Evolutionary conservation across 139 green algal species (phyloP), one percentile per base, ranked within the genome.

Genomic region (Zygnema circumcarinatum): DNA sequence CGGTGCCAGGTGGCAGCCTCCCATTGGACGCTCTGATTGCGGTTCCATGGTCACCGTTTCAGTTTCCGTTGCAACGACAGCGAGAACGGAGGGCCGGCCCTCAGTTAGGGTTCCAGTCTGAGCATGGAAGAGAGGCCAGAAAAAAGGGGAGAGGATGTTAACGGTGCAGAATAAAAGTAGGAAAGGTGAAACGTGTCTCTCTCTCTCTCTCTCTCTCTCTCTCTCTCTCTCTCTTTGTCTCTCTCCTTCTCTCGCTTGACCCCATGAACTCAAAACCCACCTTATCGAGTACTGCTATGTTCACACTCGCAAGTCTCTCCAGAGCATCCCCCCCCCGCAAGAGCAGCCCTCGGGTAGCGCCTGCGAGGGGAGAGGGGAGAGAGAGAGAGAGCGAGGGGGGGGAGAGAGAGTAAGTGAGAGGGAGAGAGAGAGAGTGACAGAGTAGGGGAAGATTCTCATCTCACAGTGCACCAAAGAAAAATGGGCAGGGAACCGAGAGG

Each of bases 271-370:
- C 96, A n/a, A n/a, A n/a, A n/a, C n/a, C 95, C 16, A 96, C 98
- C 92, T 99, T 99, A 87, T 99, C 97, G 86, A 98, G 94, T 31
- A 95, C 94, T 16, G 97, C 87, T 0, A 91, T 94, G 83, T 95
- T 88, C 38, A 98, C 92, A 1, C 62, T 41, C 31, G 88, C 80
- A 40, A 97, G 74, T 1, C 90, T 86, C 92, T 99, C 96, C 67
- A 99, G 85, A 40, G 96, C 95, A 39, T 98, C 96, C 0, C 96
- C 97, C 20, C 94, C 95, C 36, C 94, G 90, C 1, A 95, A 83
- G 81, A 99, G 94, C 85, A 99, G 90, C 1, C 96, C 96, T 38
- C 93, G 84, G 47, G 54, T 47, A 38, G 96, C 96, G 1, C 94
- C 94, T 53, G 76, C 74, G 69, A 31, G 0, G 25, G 1, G n/a